Percentiles rank a stretch among this genome's conserved stretches.
Evolutionary conservation across 345 rosid genomes (phyloP).

Genomic region (Dipteronia sinensis): DNA sequence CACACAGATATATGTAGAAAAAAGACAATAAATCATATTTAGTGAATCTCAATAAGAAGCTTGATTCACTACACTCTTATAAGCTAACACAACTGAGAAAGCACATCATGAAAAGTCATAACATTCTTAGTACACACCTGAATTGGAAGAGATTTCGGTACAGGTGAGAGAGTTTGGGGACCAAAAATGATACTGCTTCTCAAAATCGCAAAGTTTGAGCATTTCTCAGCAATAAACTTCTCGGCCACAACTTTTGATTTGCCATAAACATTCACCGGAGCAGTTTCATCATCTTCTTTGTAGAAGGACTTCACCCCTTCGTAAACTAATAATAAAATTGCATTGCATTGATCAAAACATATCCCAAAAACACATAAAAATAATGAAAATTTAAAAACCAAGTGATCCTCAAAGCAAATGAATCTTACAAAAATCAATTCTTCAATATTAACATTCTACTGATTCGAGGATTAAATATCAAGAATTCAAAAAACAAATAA

Average conservation of each 20-base stretch:
- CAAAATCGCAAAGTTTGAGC: constrained; percentile 67
- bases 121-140: constrained; percentile 48
- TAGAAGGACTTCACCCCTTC: constrained; percentile 85
- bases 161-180: constrained; percentile 83
- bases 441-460: not conserved
- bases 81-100: not conserved
- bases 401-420: not conserved
- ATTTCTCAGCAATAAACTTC: constrained; percentile 56
- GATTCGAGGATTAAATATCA: not conserved
- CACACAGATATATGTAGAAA: not conserved
- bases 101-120: not conserved
- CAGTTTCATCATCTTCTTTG: constrained; percentile 84
- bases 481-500: not conserved
- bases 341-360: constrained; percentile 14
- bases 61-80: not conserved
- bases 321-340: constrained; percentile 52
- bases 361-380: not conserved
- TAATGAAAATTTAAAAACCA: not conserved
- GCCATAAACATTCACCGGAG: constrained; percentile 82
- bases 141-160: constrained; percentile 83
- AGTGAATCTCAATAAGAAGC: not conserved
- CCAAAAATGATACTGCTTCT: constrained; percentile 91
- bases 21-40: not conserved
- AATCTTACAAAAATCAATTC: not conserved
- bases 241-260: constrained; percentile 89